These are phyloP conservation scores for Capsella bursapastoris DNA, from an alignment of 345 rosid genomes.

Conservation along the genomic window DNA sequence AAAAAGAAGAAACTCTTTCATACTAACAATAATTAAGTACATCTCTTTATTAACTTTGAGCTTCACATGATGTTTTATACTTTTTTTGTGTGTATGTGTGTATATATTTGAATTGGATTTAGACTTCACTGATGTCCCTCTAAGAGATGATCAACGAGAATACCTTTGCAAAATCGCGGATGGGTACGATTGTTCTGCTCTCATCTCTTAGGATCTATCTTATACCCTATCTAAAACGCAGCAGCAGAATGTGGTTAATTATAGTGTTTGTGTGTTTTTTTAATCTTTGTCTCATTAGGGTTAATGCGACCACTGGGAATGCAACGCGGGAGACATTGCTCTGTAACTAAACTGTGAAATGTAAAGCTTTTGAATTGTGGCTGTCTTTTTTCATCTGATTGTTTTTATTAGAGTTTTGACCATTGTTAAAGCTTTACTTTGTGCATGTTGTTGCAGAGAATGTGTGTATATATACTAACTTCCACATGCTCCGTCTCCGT, in stretches of 20 bases:
- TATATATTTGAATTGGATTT: slow-evolving; percentile 25
- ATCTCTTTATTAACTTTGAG: not conserved
- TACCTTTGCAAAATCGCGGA: slow-evolving; percentile 89
- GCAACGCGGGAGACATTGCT: slow-evolving; percentile 82
- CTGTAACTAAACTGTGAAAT: slow-evolving; percentile 56
- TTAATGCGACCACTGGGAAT: slow-evolving; percentile 78
- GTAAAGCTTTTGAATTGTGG: slow-evolving; percentile 13
- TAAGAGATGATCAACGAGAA: slow-evolving; percentile 87
- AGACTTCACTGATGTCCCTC: slow-evolving; percentile 96
- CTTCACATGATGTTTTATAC: slow-evolving; percentile 9
- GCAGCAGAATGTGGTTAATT: not conserved
- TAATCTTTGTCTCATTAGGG: slow-evolving; percentile 47
- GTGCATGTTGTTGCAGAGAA: slow-evolving; percentile 10
- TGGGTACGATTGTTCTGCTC: slow-evolving; percentile 53
- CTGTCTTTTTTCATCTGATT: slow-evolving; percentile 15
- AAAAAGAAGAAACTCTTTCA: slow-evolving; percentile 13
- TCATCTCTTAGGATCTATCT: slow-evolving; percentile 11
- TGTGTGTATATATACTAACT: slow-evolving; percentile 6
- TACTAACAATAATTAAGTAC: slow-evolving; percentile 1
- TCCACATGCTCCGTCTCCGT: not conserved
- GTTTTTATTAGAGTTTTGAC: not conserved
- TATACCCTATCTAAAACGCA: not conserved
- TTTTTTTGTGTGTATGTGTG: not conserved
- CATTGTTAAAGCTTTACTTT: slow-evolving; percentile 10
- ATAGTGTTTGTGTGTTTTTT: not conserved